These are phyloP conservation scores for Taphrina wiesneri DNA, from an alignment of 1,139 yeast genomes.

Conservation along the genomic window DNA sequence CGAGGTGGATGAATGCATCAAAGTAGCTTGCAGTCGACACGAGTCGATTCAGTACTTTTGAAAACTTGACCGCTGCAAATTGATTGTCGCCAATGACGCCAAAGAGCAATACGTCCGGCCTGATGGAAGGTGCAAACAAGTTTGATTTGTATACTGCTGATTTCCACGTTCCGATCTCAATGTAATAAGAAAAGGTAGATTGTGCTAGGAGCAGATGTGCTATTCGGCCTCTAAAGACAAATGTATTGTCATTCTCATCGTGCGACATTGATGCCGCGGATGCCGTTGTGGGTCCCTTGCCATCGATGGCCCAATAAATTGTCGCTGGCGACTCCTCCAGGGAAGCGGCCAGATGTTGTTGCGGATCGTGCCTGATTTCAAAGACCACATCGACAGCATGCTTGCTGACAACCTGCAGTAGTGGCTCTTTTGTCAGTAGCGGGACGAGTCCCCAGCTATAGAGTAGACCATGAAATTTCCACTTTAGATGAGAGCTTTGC, in stretches of 20 bases:
- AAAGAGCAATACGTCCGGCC: background rate
- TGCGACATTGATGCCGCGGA: background rate
- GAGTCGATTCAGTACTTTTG: background rate
- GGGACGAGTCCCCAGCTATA: background rate
- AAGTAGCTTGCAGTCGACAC: background rate
- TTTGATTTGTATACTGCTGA: background rate
- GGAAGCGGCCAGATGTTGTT: background rate
- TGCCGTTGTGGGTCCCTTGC: background rate
- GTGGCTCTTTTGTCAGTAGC: slow-evolving; percentile 21
- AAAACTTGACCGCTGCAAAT: slow-evolving; percentile 26
- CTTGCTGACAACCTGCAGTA: slow-evolving; percentile 22
- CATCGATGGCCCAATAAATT: background rate
- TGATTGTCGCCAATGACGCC: slow-evolving; percentile 33
- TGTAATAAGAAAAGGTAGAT: background rate
- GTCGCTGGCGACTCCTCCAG: background rate
- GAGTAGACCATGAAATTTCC: slow-evolving; percentile 7
- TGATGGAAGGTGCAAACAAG: background rate
- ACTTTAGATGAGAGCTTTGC: slow-evolving; percentile 8
- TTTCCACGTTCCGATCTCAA: slow-evolving; percentile 13
- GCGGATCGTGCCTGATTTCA: slow-evolving; percentile 23
- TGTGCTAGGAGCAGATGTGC: background rate
- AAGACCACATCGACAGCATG: slow-evolving; percentile 18
- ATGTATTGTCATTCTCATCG: background rate
- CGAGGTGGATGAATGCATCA: slow-evolving; percentile 23
- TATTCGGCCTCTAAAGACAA: slow-evolving; percentile 24